Evolutionary conservation across 768 basidiomycete genomes (phyloP), one percentile per base, ranked within the genome.

Genomic region (Lactarius sanguifluus): DNA sequence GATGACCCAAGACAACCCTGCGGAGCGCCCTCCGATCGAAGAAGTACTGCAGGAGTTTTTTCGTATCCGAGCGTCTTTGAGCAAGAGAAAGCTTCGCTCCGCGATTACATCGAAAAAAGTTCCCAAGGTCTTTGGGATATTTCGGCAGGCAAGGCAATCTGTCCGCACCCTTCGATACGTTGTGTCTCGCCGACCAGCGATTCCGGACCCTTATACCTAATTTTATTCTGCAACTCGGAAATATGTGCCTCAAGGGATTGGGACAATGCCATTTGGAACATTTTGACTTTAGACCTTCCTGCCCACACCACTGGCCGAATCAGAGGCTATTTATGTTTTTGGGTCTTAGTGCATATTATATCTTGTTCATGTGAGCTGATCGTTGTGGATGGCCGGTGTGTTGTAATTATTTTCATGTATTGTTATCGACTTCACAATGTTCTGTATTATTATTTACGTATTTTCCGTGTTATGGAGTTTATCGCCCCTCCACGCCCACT

Each of bases 1-100:
- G 3, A 77, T 78, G 77, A 69, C 70, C 0, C 68, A 65, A 5
- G 62, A 62, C 1, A 71, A 75, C 55, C 77, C 77, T 0, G 36
- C 57, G 3, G 52, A 58, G 34, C 72, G 77, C 5, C 77, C 77
- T 40, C 74, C 68, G 34, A 68, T 68, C 34, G 62, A 54, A 45
- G 60, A 58, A 6, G 69, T 70, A 13, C 47, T 69, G 7, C 16
- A 36, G 23, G 34, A 13, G 10, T 65, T 64, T 16, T n/a, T 28
- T 23, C n/a, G 16, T 6, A 69, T 68, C 13, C 52, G 54, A 47
- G 25, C 2, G 6, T 63, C 62, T 25, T 36, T 69, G 20, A 25
- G 59, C 25, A 30, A 28, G 36, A 13, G 38, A 30, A 67, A 69
- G 55, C 50, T 64, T 16, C 69, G 62, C 32, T 63, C 57, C 3